These are phyloP conservation scores for Penicillium sp. DNA, from an alignment of 2,329 filamentous ascomycete genomes.

Conservation along the genomic window DNA sequence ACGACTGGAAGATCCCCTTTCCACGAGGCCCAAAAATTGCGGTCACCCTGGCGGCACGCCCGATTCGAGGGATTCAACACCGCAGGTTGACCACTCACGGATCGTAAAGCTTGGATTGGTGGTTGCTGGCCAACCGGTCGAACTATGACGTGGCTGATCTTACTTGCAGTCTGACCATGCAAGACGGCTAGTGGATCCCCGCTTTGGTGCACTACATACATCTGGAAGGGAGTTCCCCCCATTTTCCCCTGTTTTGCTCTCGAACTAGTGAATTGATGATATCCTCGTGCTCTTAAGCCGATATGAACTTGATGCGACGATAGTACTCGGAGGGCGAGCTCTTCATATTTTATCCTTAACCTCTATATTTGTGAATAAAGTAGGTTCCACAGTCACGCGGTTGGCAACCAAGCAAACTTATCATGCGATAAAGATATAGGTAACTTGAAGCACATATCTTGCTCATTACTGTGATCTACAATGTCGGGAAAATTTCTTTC, in stretches of 20 bases:
- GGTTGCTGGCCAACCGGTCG: conserved; percentile 1
- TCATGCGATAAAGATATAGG: background rate
- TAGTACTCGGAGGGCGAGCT: background rate
- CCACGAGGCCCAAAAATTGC: conserved; percentile 1
- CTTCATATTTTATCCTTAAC: background rate
- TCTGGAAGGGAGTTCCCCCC: conserved; percentile 10
- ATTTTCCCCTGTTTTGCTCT: background rate
- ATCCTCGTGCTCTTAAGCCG: background rate
- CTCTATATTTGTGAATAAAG: background rate
- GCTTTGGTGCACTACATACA: conserved; percentile 12
- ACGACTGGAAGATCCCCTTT: conserved; percentile 8
- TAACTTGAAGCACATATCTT: background rate
- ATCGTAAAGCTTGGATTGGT: conserved; percentile 9
- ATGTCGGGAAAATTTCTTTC: conserved; percentile 24
- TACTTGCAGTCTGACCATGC: conserved; percentile 10
- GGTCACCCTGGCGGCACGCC: conserved; percentile 11
- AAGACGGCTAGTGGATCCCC: conserved; percentile 11
- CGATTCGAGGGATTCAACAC: background rate
- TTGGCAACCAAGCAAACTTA: background rate
- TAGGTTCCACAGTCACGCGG: background rate
- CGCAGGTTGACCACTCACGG: background rate
- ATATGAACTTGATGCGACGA: background rate
- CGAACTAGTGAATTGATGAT: background rate
- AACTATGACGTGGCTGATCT: conserved; percentile 8
- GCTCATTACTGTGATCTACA: background rate